Percentiles rank a stretch among this genome's conserved stretches.
Evolutionary conservation across 2,329 filamentous ascomycete species (phyloP).

Genomic region (Trichophyton schoenleinii): DNA sequence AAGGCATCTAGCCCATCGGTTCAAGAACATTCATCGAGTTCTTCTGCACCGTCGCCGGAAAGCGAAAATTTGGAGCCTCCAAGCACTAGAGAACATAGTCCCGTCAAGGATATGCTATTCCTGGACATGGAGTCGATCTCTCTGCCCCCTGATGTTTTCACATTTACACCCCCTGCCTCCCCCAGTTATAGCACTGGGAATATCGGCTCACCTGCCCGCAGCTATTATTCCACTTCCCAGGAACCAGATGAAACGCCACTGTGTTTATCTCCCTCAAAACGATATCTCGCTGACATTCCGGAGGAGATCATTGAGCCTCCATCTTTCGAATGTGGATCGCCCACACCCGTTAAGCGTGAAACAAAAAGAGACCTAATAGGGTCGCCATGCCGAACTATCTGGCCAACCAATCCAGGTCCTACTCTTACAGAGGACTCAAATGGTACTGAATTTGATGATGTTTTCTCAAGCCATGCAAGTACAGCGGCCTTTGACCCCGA

Average conservation of each 20-base stretch:
- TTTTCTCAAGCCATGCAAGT: constrained; percentile 27
- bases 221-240: constrained; percentile 28
- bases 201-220: constrained; percentile 25
- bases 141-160: constrained; percentile 30
- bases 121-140: constrained; percentile 23
- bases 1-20: constrained; percentile 19
- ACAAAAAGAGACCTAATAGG: background rate
- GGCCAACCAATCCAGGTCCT: constrained; percentile 27
- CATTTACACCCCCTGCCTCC: constrained; percentile 37
- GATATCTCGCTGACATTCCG: constrained; percentile 20
- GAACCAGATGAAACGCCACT: constrained; percentile 28
- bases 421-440: constrained; percentile 24
- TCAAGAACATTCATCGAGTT: constrained; percentile 22
- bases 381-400: constrained; percentile 22
- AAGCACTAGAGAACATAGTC: constrained; percentile 27
- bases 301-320: constrained; percentile 21
- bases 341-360: constrained; percentile 11
- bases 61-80: constrained; percentile 30
- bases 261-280: constrained; percentile 24
- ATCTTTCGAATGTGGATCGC: constrained; percentile 14
- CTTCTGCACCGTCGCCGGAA: constrained; percentile 29
- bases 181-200: constrained; percentile 31
- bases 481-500: constrained; percentile 20
- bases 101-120: constrained; percentile 22
- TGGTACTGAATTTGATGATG: constrained; percentile 27